These are phyloP conservation scores for Saposhnikovia divaricata DNA, from an alignment of 129 eudicot genomes.

Conservation along the genomic window DNA sequence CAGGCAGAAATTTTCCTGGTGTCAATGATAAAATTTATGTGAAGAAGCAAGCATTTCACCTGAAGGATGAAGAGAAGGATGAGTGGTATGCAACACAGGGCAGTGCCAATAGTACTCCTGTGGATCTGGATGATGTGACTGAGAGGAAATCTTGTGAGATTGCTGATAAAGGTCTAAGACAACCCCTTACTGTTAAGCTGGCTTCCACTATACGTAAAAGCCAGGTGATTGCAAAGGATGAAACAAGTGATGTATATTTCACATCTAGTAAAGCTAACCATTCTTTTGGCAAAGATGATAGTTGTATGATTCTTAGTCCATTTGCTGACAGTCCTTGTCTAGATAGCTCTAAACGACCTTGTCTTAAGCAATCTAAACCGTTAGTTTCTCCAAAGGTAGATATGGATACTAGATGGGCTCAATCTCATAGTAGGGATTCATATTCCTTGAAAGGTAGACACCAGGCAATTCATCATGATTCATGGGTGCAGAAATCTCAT, in stretches of 20 bases:
- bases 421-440: conserved; percentile 21
- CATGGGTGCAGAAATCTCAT: conserved; percentile 14
- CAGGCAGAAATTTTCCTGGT: conserved; percentile 8
- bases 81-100: conserved; percentile 13
- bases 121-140: conserved; percentile 21
- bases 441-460: conserved; percentile 17
- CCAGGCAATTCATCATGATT: conserved; percentile 23
- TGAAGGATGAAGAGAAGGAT: conserved; percentile 24
- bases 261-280: conserved; percentile 13
- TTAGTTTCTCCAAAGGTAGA: conserved; percentile 21
- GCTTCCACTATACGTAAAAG: conserved; percentile 19
- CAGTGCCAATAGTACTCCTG: conserved; percentile 10
- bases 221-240: conserved; percentile 20
- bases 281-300: conserved; percentile 10
- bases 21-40: neutral
- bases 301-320: conserved; percentile 11
- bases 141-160: conserved; percentile 16
- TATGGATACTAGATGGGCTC: conserved; percentile 18
- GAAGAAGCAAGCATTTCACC: conserved; percentile 22
- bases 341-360: conserved; percentile 21
- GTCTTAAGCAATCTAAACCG: conserved; percentile 15
- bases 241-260: conserved; percentile 16
- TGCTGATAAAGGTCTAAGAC: conserved; percentile 21
- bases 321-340: conserved; percentile 11
- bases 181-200: conserved; percentile 17